Conservation (phyloP, 352 stramenopile genomes). For the Thraustochytrium striatum region DNA sequence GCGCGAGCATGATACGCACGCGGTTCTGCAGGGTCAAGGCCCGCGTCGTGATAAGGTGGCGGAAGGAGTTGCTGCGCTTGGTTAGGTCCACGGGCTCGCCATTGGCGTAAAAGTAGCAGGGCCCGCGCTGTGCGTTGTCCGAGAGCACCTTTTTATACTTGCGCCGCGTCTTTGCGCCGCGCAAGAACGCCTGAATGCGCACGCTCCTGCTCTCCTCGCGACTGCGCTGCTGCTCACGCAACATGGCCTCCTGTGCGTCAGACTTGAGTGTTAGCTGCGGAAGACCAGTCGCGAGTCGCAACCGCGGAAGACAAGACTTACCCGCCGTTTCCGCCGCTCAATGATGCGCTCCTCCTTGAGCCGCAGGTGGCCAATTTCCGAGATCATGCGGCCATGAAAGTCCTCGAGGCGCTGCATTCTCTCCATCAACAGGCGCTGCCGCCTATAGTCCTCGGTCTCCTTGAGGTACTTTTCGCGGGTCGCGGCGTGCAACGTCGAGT, state of each 20-base stretch:
- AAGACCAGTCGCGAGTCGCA: not conserved
- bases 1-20: not conserved
- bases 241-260: not conserved
- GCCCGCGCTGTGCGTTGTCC: not conserved
- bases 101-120: not conserved
- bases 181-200: not conserved
- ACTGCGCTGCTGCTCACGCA: not conserved
- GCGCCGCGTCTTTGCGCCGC: not conserved
- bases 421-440: not conserved
- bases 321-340: not conserved
- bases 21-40: not conserved
- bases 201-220: not conserved
- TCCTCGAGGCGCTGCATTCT: not conserved
- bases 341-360: not conserved
- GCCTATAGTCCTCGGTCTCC: not conserved
- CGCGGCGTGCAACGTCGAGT: not conserved
- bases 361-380: not conserved
- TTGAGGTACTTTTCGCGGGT: not conserved
- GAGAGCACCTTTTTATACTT: not conserved
- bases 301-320: not conserved
- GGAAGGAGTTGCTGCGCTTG: not conserved
- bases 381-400: constrained; percentile 24
- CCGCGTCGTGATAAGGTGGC: not conserved
- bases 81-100: not conserved
- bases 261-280: not conserved